These are phyloP conservation scores for Trichoderma hamatum DNA, from an alignment of 2,329 filamentous ascomycete genomes.

Conservation along the genomic window DNA sequence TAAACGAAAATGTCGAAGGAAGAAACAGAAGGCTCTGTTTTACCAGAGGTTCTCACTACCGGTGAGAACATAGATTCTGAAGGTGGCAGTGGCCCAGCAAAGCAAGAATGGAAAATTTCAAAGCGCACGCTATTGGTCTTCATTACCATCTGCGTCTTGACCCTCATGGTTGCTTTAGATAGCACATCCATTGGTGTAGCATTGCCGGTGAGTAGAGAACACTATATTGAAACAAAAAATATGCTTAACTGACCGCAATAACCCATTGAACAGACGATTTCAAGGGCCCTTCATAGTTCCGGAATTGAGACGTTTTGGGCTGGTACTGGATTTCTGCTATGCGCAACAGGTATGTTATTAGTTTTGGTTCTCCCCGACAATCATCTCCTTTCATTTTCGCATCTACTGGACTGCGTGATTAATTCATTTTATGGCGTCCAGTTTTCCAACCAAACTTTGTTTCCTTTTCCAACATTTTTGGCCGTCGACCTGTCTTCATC, in stretches of 20 bases:
- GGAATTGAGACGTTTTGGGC: neutral
- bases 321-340: neutral
- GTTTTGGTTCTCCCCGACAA: neutral
- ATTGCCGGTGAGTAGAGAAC: neutral
- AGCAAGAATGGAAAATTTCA: neutral
- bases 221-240: neutral
- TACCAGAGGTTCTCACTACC: neutral
- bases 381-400: neutral
- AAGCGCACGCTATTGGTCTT: neutral
- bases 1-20: neutral
- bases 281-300: neutral
- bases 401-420: neutral
- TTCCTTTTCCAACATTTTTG: neutral
- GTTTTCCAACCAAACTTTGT: neutral
- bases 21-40: neutral
- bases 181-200: neutral
- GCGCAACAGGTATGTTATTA: neutral
- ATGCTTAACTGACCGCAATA: neutral
- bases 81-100: neutral
- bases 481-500: neutral
- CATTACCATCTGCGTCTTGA: neutral
- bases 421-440: neutral
- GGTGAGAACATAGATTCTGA: neutral
- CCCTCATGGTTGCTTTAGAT: neutral
- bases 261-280: neutral